Conservation (phyloP, 768 basidiomycete species). For the Paxillus rubicundulus region DNA sequence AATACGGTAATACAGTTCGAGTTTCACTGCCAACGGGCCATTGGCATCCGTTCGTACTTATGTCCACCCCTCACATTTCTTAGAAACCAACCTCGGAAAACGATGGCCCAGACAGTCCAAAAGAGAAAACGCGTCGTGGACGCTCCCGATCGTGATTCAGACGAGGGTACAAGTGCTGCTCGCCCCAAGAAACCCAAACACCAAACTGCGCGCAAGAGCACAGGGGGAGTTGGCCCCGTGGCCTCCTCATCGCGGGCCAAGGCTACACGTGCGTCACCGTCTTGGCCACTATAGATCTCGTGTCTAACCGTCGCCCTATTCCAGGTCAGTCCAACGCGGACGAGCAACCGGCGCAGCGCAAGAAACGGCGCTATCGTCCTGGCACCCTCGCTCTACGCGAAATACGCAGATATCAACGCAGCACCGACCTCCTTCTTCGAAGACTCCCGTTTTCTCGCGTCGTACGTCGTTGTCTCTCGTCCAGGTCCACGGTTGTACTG, state of each 20-base stretch:
- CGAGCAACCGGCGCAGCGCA: slow-evolving; percentile 29
- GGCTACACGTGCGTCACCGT: slow-evolving; percentile 23
- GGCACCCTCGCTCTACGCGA: slow-evolving; percentile 89
- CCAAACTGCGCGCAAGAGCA: slow-evolving; percentile 81
- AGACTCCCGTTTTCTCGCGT: slow-evolving; percentile 92
- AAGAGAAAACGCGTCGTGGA: slow-evolving; percentile 42
- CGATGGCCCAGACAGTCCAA: slow-evolving; percentile 73
- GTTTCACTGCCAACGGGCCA: not conserved
- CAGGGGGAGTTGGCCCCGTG: slow-evolving; percentile 51
- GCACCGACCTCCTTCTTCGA: slow-evolving; percentile 81
- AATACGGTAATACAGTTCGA: not conserved
- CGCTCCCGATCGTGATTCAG: slow-evolving; percentile 37
- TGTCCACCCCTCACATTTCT: not conserved
- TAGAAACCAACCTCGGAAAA: slow-evolving; percentile 4
- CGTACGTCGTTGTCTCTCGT: slow-evolving; percentile 47
- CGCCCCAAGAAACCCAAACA: slow-evolving; percentile 46
- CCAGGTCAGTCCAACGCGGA: slow-evolving; percentile 24
- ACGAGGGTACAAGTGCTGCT: slow-evolving; percentile 30
- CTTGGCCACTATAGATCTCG: slow-evolving; percentile 1
- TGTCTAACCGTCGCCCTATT: slow-evolving; percentile 8
- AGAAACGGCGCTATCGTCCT: slow-evolving; percentile 76
- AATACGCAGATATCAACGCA: slow-evolving; percentile 93
- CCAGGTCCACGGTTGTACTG: not conserved
- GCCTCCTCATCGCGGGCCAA: slow-evolving; percentile 30
- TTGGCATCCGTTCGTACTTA: too few species aligned